A percentile compares a stretch with the other conserved stretches of the same genome.
Evolutionary conservation across 2,329 filamentous ascomycete species (phyloP).

Genomic region (Setomelanomma holmii): DNA sequence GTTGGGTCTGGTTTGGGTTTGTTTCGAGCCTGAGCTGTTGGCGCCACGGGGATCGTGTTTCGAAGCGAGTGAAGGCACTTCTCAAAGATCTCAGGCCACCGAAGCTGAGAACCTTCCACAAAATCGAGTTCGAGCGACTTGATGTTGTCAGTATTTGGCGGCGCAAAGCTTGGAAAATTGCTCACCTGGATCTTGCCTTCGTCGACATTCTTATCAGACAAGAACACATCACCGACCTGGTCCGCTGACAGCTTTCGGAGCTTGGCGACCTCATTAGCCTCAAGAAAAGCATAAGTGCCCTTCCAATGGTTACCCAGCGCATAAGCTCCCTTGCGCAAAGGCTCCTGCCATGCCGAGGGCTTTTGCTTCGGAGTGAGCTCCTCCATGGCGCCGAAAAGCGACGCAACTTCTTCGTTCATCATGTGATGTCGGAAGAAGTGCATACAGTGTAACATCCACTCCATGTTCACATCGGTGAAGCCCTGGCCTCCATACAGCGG

Average conservation of each 20-base stretch:
- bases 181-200: constrained; percentile 40
- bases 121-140: constrained; percentile 47
- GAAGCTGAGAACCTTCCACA: constrained; percentile 17
- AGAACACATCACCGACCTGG: constrained; percentile 20
- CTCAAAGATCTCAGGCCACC: constrained; percentile 53
- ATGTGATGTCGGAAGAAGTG: constrained; percentile 64
- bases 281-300: constrained; percentile 56
- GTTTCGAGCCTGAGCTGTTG: constrained; percentile 17
- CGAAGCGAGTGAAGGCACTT: constrained; percentile 46
- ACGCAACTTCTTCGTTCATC: constrained; percentile 45
- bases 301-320: constrained; percentile 57
- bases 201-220: constrained; percentile 42
- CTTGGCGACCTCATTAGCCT: constrained; percentile 23
- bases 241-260: constrained; percentile 27
- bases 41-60: constrained; percentile 10
- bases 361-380: constrained; percentile 46
- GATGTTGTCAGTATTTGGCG: constrained; percentile 17
- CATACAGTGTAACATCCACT: constrained; percentile 56
- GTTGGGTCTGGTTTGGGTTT: constrained; percentile 2
- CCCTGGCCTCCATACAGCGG: constrained; percentile 53
- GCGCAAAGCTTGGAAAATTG: neutral
- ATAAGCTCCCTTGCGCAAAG: constrained; percentile 42
- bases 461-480: constrained; percentile 51
- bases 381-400: constrained; percentile 47
- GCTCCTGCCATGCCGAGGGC: constrained; percentile 54